phyloP scores from a whole-genome alignment of 1,139 yeast genomes.

The Yamadazyma diospyri region DNA sequence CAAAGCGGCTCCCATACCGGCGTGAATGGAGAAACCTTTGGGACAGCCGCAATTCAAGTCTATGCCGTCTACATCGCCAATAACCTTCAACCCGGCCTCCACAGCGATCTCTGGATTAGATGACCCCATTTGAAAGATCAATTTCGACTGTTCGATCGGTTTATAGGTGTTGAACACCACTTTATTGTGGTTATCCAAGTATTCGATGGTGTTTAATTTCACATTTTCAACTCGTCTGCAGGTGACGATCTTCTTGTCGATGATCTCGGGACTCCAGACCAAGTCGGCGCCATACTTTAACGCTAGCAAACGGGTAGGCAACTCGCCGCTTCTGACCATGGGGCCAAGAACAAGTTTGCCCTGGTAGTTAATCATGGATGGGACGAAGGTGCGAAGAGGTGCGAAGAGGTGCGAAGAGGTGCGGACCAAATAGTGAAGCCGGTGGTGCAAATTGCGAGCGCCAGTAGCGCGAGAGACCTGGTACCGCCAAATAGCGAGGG shows the following conservation, averaged over 20 bases:
- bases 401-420: too few relatives aligned
- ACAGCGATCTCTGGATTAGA: slow-evolving; percentile 83
- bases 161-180: slow-evolving; percentile 76
- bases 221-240: slow-evolving; percentile 63
- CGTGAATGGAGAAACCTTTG: slow-evolving; percentile 78
- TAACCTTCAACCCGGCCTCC: slow-evolving; percentile 75
- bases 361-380: slow-evolving; percentile 18
- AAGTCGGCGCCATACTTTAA: slow-evolving; percentile 85
- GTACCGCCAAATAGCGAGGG: too few relatives aligned
- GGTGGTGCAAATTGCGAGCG: too few relatives aligned
- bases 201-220: slow-evolving; percentile 59
- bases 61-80: slow-evolving; percentile 84
- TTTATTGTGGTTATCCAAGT: slow-evolving; percentile 28
- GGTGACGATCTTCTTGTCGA: slow-evolving; percentile 75
- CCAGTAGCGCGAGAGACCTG: too few relatives aligned
- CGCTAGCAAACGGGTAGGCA: slow-evolving; percentile 80
- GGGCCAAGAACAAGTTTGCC: slow-evolving; percentile 90
- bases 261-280: slow-evolving; percentile 94
- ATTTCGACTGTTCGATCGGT: slow-evolving; percentile 51
- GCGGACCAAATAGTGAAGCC: too few relatives aligned
- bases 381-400: too few relatives aligned
- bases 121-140: slow-evolving; percentile 90
- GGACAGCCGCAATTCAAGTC: slow-evolving; percentile 98
- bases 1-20: slow-evolving; percentile 97
- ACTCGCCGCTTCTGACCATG: slow-evolving; percentile 94